Conservation (phyloP, 805 yeast species). For the Cyberlindnera lachancei region DNA sequence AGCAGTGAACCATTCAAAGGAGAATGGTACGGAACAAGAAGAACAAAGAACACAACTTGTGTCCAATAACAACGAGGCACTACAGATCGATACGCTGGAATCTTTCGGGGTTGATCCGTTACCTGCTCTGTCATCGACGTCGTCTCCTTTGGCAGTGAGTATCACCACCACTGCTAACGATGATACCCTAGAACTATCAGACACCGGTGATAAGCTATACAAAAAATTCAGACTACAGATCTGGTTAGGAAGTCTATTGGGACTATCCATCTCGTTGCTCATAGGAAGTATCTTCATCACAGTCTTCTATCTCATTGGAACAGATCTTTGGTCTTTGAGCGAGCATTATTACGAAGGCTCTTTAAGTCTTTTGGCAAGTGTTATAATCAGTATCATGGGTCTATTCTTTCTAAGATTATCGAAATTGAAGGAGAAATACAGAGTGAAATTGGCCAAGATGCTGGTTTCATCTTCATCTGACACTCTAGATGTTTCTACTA, state of each 20-base stretch:
- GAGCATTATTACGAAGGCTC: conserved; percentile 89
- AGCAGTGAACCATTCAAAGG: conserved; percentile 27
- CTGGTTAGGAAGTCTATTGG: conserved; percentile 73
- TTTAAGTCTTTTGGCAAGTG: conserved; percentile 68
- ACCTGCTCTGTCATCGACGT: too few species aligned
- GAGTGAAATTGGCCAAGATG: conserved; percentile 44
- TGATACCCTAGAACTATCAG: conserved; percentile 5
- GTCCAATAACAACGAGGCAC: too few species aligned
- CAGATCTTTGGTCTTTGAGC: conserved; percentile 79
- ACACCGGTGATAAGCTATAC: conserved; percentile 29
- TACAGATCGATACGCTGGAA: conserved; percentile 1
- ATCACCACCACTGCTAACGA: background rate
- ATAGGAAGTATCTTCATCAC: conserved; percentile 68
- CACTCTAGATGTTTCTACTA: too few species aligned
- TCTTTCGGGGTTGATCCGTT: background rate
- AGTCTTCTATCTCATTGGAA: conserved; percentile 69
- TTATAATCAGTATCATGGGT: conserved; percentile 84
- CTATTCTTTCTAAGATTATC: conserved; percentile 73
- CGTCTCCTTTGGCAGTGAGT: too few species aligned
- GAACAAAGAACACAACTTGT: background rate
- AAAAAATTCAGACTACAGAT: conserved; percentile 55
- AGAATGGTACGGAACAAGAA: too few species aligned
- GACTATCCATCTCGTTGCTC: conserved; percentile 59
- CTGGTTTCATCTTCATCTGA: conserved; percentile 17
- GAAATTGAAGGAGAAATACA: conserved; percentile 78